Base-by-base conservation (phyloP, 2,329 filamentous ascomycete species). In the Beauveria caledonica region DNA sequence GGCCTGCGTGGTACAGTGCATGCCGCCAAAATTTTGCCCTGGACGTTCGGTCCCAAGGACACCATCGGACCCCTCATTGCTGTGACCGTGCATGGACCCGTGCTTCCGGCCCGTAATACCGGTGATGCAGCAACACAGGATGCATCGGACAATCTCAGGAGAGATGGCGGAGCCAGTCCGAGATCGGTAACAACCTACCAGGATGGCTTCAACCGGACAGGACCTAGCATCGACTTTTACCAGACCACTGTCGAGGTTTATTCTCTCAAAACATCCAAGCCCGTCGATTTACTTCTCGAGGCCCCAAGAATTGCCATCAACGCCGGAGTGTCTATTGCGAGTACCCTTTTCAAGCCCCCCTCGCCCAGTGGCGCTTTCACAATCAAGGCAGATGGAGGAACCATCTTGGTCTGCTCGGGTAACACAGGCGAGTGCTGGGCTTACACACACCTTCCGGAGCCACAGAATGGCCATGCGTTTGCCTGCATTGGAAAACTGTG, bases 211-310 rank as follows among this genome's bases (percentile, higher is more conserved):
- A 67, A 71, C 39, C 75, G 73, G 58, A 66, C 69, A 58, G 62
- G 69, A 44, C 65, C 74, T 44, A 66, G 71, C 5, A 77, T 86
- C 62, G 81, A 84, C 54, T 80, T 81, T 51, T 95, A 93, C 68
- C 92, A 96, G 72, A 97, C 92, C 0, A 87, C 88, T 0, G 90
- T 96, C 6, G 91, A 97, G 66, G 78, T 97, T 0, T 96, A 93
- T 72, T 97, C 92, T 1, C 76, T 97, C 62, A 85, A 83, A 66
- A 89, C 86, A n/a, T 86, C 86, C 66, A 80, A 83, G 63, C 83
- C 84, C 60, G 74, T 97, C 59, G 83, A 86, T 27, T 88, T 89
- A 0, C 77, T 97, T 9, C 86, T 95, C 62, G 83, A 86, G 66
- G 86, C 87, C 48, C 82, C 89, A 54, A 79, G 84, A 69, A 77